A percentile compares a stretch with the other conserved stretches of the same genome.
Evolutionary conservation across 2,329 filamentous ascomycete species (phyloP).

Genomic region (Aureobasidium sp.): DNA sequence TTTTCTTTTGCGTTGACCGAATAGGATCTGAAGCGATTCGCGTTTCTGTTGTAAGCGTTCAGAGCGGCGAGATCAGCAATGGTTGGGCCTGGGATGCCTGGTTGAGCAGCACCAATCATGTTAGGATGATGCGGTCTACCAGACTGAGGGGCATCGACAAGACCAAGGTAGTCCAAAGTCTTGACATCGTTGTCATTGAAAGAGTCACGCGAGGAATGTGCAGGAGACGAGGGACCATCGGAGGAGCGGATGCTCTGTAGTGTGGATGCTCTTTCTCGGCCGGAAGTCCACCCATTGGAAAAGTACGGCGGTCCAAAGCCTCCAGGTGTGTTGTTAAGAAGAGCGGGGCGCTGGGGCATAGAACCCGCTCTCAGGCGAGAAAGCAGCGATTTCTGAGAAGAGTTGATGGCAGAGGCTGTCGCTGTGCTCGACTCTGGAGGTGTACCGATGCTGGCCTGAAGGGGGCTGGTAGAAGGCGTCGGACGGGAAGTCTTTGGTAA

Average conservation of each 20-base stretch:
- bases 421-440: neutral
- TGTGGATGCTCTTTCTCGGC: slow-evolving; percentile 76
- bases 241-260: slow-evolving; percentile 81
- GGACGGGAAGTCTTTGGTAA: slow-evolving; percentile 73
- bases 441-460: slow-evolving; percentile 42
- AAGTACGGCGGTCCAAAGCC: slow-evolving; percentile 90
- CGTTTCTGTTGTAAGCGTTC: slow-evolving; percentile 66
- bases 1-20: slow-evolving; percentile 98
- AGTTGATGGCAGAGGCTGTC: slow-evolving; percentile 10
- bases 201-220: slow-evolving; percentile 78
- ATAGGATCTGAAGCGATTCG: slow-evolving; percentile 89
- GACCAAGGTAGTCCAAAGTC: slow-evolving; percentile 89
- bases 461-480: slow-evolving; percentile 80
- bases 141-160: slow-evolving; percentile 87
- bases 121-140: slow-evolving; percentile 17
- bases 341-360: slow-evolving; percentile 79
- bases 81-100: slow-evolving; percentile 32
- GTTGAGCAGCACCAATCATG: slow-evolving; percentile 1
- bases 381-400: slow-evolving; percentile 41
- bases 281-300: slow-evolving; percentile 72
- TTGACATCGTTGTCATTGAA: slow-evolving; percentile 80
- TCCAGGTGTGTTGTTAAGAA: slow-evolving; percentile 42
- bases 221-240: slow-evolving; percentile 80
- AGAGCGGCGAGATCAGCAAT: slow-evolving; percentile 68
- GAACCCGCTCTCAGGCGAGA: slow-evolving; percentile 86